Evolutionary conservation across 2,329 filamentous ascomycete genomes (phyloP).

Genomic region (Alternaria metachromatica): DNA sequence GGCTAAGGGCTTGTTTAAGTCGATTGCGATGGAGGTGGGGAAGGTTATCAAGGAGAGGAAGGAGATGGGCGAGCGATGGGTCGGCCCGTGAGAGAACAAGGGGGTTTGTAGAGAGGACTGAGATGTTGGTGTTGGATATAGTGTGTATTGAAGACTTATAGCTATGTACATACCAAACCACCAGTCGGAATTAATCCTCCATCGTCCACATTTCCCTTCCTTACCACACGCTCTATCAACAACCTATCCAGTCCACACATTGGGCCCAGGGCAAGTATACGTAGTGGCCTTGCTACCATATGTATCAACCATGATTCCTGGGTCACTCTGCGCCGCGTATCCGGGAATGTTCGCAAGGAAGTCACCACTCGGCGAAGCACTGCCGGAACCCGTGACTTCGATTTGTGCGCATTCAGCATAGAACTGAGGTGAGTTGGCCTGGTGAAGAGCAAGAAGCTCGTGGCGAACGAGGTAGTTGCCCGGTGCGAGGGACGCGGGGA

Average conservation of each 20-base stretch:
- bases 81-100: neutral
- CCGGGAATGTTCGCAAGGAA: constrained; percentile 56
- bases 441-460: constrained; percentile 64
- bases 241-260: constrained; percentile 57
- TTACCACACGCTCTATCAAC: neutral
- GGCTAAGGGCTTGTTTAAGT: neutral
- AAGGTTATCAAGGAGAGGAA: neutral
- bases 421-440: constrained; percentile 59
- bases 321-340: constrained; percentile 53
- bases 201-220: neutral
- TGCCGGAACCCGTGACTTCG: constrained; percentile 59
- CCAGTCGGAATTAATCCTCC: neutral
- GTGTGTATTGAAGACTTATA: neutral
- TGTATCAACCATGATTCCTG: constrained; percentile 60
- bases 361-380: constrained; percentile 50
- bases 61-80: neutral
- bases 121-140: neutral
- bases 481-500: constrained; percentile 55
- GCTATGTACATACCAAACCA: neutral
- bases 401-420: constrained; percentile 66
- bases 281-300: constrained; percentile 54
- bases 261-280: constrained; percentile 58
- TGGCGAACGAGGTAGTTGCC: constrained; percentile 54
- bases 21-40: neutral
- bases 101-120: neutral